Percentiles rank a stretch among this genome's conserved stretches.
These are phyloP conservation scores for Aspergillus bertholletiae DNA, from an alignment of 495 filamentous ascomycete species.

Conservation along the genomic window DNA sequence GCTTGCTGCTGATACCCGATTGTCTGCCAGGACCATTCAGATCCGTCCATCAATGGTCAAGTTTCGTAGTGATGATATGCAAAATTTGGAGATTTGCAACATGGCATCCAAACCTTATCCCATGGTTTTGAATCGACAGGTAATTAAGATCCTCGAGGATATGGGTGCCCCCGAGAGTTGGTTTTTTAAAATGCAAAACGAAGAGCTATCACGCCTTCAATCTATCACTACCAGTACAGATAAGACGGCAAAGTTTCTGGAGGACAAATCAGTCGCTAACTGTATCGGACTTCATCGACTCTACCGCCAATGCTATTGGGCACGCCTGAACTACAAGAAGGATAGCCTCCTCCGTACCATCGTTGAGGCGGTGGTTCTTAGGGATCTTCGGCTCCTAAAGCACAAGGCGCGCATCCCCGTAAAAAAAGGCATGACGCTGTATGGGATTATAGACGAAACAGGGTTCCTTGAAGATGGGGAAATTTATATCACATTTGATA, in stretches of 20 bases:
- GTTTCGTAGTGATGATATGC: constrained; percentile 53
- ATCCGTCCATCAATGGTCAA: constrained; percentile 77
- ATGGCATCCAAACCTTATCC: constrained; percentile 60
- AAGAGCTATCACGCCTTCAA: constrained; percentile 54
- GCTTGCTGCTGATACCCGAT: constrained; percentile 58
- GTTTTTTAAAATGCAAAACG: constrained; percentile 59
- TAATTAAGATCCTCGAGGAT: constrained; percentile 84
- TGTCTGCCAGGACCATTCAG: constrained; percentile 50
- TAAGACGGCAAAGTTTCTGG: constrained; percentile 63
- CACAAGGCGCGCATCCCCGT: constrained; percentile 72
- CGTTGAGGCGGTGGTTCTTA: constrained; percentile 62
- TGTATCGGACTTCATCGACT: constrained; percentile 53
- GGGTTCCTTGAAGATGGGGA: constrained; percentile 55
- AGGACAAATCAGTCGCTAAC: constrained; percentile 50
- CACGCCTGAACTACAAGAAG: constrained; percentile 56
- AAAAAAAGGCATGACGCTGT: constrained; percentile 63
- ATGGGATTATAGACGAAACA: constrained; percentile 83
- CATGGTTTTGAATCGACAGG: constrained; percentile 67
- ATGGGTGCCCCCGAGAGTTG: constrained; percentile 48
- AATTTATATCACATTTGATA: constrained; percentile 18
- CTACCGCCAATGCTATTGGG: constrained; percentile 47
- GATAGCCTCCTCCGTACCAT: constrained; percentile 62
- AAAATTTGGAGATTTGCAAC: constrained; percentile 72
- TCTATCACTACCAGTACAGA: constrained; percentile 46
- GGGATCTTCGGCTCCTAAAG: constrained; percentile 67